Percentiles rank a stretch among this genome's conserved stretches.
Conservation (phyloP, 768 basidiomycete species). For the Trametes coccinea region DNA sequence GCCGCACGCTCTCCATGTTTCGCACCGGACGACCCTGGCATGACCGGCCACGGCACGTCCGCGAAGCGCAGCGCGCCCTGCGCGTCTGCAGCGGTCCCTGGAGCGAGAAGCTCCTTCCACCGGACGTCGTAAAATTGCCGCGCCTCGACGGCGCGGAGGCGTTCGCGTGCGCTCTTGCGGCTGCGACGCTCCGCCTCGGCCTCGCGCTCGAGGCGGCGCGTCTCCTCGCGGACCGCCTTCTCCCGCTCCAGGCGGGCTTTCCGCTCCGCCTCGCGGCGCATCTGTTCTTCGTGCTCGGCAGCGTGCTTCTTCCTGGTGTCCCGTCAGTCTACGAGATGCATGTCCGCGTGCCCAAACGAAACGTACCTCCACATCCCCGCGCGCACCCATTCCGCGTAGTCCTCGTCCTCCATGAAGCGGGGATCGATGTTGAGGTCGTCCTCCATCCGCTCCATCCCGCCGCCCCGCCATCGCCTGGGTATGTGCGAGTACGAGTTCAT, state of each 20-base stretch:
- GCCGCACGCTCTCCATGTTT: neutral
- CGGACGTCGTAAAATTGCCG: constrained; percentile 54
- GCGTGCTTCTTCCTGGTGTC: constrained; percentile 58
- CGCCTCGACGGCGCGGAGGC: constrained; percentile 44
- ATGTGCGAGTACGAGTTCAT: constrained; percentile 72
- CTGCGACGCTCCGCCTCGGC: constrained; percentile 54
- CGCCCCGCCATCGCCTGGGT: constrained; percentile 64
- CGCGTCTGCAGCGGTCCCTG: constrained; percentile 24
- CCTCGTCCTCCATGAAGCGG: constrained; percentile 73
- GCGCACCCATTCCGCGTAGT: constrained; percentile 86
- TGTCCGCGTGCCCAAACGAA: neutral
- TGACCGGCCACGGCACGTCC: constrained; percentile 78
- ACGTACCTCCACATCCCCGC: constrained; percentile 81
- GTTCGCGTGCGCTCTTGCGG: constrained; percentile 50
- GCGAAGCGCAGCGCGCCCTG: constrained; percentile 42
- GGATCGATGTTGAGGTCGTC: constrained; percentile 44
- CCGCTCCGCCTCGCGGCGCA: constrained; percentile 52
- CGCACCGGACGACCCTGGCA: neutral
- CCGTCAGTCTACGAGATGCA: neutral
- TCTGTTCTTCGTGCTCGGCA: constrained; percentile 62
- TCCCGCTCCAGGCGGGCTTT: constrained; percentile 55
- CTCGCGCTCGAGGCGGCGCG: constrained; percentile 47
- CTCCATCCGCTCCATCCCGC: constrained; percentile 43
- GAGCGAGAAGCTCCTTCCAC: constrained; percentile 54
- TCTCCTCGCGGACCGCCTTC: constrained; percentile 56